Percentiles rank a stretch among this genome's conserved stretches.
These are phyloP conservation scores for Scutellaria minor DNA, from an alignment of 257 asterid species.

Conservation along the genomic window DNA sequence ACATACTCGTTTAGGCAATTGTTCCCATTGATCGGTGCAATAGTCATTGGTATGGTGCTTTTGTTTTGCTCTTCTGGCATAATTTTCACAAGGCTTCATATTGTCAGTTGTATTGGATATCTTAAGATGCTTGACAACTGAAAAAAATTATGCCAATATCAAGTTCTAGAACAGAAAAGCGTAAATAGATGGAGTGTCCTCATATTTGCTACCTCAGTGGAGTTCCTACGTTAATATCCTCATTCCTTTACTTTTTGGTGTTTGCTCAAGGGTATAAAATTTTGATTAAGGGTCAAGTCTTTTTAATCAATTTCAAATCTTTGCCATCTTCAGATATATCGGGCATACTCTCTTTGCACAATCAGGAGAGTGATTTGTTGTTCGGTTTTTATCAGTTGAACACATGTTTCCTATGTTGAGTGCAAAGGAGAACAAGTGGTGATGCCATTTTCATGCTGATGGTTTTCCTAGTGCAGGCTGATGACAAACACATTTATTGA, in stretches of 20 bases:
- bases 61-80: background rate
- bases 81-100: background rate
- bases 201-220: background rate
- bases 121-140: background rate
- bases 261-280: too few relatives aligned
- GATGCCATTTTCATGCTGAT: too few relatives aligned
- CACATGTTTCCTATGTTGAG: too few relatives aligned
- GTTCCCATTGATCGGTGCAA: background rate
- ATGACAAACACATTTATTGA: too few relatives aligned
- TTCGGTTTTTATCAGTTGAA: too few relatives aligned
- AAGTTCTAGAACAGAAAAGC: background rate
- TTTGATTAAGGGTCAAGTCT: too few relatives aligned
- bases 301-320: too few relatives aligned
- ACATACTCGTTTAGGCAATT: background rate
- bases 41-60: background rate
- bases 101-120: background rate
- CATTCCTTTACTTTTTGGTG: background rate
- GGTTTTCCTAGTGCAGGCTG: too few relatives aligned
- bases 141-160: background rate
- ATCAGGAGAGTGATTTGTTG: too few relatives aligned
- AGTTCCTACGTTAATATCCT: background rate
- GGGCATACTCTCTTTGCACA: too few relatives aligned
- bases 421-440: too few relatives aligned
- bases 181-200: background rate
- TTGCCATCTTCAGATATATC: too few relatives aligned